These are phyloP conservation scores for Yueomyces sp. DNA, from an alignment of 805 yeast species.

Conservation along the genomic window DNA sequence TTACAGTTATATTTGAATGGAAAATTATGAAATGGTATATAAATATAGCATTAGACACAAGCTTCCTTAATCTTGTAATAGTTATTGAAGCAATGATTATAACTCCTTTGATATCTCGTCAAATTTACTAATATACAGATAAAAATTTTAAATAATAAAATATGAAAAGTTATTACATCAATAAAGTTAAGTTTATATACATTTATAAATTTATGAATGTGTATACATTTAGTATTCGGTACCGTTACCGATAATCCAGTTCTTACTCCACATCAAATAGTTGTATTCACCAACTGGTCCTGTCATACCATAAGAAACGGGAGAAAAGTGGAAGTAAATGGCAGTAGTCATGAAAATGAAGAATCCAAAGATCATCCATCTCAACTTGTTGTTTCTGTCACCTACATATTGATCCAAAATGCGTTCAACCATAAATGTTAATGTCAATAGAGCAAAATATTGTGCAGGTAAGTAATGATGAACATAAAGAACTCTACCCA, in stretches of 20 bases:
- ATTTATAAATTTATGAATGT: neutral
- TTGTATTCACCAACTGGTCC: conserved; percentile 30
- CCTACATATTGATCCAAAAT: conserved; percentile 9
- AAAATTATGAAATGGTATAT: too few species aligned
- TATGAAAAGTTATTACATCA: too few species aligned
- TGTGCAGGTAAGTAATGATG: conserved; percentile 95
- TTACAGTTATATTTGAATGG: too few species aligned
- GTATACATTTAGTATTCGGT: conserved; percentile 1
- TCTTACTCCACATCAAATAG: conserved; percentile 34
- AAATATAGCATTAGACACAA: too few species aligned
- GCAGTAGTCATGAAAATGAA: conserved; percentile 34
- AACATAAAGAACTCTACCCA: conserved; percentile 95
- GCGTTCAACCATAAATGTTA: conserved; percentile 42
- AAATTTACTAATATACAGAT: too few species aligned
- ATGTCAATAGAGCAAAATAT: conserved; percentile 59
- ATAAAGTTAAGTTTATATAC: neutral
- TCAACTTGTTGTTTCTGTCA: conserved; percentile 3
- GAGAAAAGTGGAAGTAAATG: conserved; percentile 46
- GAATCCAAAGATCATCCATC: conserved; percentile 28
- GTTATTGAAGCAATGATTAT: too few species aligned
- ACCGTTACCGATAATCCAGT: conserved; percentile 30
- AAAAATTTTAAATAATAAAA: too few species aligned
- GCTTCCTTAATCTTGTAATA: too few species aligned
- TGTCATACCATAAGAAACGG: conserved; percentile 56
- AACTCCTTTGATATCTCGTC: too few species aligned